Percentiles rank a stretch among this genome's conserved stretches.
Conservation (phyloP, 495 filamentous ascomycete genomes). For the Amniculicola lignicola region DNA sequence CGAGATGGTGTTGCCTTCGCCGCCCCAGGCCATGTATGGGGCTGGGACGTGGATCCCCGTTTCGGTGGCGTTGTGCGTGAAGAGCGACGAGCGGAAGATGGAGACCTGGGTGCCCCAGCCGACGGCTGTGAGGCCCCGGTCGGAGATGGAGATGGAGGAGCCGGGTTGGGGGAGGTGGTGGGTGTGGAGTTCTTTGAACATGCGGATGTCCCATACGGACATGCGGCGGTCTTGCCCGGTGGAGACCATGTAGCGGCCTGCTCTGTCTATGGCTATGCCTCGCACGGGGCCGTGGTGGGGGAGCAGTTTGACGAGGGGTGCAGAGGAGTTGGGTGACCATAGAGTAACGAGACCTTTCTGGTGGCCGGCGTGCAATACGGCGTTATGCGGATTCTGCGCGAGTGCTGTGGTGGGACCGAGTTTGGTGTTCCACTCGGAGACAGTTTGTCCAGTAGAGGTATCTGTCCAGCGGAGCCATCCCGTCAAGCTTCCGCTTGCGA, state of each 20-base stretch:
- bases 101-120: slow-evolving; percentile 89
- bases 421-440: slow-evolving; percentile 78
- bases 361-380: slow-evolving; percentile 84
- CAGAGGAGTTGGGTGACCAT: slow-evolving; percentile 91
- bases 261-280: slow-evolving; percentile 76
- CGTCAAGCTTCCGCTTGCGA: slow-evolving; percentile 72
- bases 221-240: slow-evolving; percentile 88
- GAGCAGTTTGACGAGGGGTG: slow-evolving; percentile 87
- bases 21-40: slow-evolving; percentile 92
- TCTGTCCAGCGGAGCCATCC: slow-evolving; percentile 65
- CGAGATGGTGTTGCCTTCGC: slow-evolving; percentile 77
- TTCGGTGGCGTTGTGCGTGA: slow-evolving; percentile 13
- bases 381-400: slow-evolving; percentile 84
- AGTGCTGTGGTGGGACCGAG: slow-evolving; percentile 80
- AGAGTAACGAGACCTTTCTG: slow-evolving; percentile 91
- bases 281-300: slow-evolving; percentile 94
- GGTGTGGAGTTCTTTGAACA: slow-evolving; percentile 84
- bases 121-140: slow-evolving; percentile 79
- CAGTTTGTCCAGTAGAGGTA: slow-evolving; percentile 82
- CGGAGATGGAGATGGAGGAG: slow-evolving; percentile 81
- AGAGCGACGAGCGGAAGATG: slow-evolving; percentile 62
- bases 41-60: slow-evolving; percentile 63
- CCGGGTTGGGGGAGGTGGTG: slow-evolving; percentile 86
- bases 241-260: slow-evolving; percentile 93
- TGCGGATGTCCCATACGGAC: slow-evolving; percentile 94